These are phyloP conservation scores for Cryphonectria radicalis DNA, from an alignment of 2,329 filamentous ascomycete genomes.

Conservation along the genomic window DNA sequence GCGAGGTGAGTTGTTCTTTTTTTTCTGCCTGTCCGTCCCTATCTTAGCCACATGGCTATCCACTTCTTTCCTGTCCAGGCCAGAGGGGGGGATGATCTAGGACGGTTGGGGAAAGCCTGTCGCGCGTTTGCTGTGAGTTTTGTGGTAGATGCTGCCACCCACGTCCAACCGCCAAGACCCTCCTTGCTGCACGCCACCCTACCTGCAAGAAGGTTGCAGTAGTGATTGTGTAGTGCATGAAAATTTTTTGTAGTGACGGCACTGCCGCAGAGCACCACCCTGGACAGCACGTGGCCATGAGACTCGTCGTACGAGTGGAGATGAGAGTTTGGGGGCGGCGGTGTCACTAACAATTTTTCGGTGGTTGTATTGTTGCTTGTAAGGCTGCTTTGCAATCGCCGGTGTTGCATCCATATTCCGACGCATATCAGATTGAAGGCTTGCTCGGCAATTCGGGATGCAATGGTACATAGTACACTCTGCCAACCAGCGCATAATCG, in stretches of 20 bases:
- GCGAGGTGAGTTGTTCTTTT: slow-evolving; percentile 20
- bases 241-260: slow-evolving; percentile 17
- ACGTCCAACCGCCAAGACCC: slow-evolving; percentile 7
- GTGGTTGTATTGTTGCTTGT: neutral
- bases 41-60: slow-evolving; percentile 4
- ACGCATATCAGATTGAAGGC: neutral
- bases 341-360: slow-evolving; percentile 27
- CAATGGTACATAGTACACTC: neutral
- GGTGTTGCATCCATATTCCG: neutral
- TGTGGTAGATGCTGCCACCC: slow-evolving; percentile 7
- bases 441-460: neutral
- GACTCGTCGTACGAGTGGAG: slow-evolving; percentile 12
- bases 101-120: slow-evolving; percentile 4
- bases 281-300: slow-evolving; percentile 23
- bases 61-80: neutral
- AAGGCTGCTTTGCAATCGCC: neutral
- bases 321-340: slow-evolving; percentile 21
- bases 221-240: slow-evolving; percentile 9
- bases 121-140: neutral
- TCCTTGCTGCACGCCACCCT: slow-evolving; percentile 17
- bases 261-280: slow-evolving; percentile 18
- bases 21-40: neutral
- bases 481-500: neutral
- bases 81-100: neutral
- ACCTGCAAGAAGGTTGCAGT: slow-evolving; percentile 11